phyloP scores from a whole-genome alignment of 371 early-diverging fungal genomes.

The Chytridium lagenaria region DNA sequence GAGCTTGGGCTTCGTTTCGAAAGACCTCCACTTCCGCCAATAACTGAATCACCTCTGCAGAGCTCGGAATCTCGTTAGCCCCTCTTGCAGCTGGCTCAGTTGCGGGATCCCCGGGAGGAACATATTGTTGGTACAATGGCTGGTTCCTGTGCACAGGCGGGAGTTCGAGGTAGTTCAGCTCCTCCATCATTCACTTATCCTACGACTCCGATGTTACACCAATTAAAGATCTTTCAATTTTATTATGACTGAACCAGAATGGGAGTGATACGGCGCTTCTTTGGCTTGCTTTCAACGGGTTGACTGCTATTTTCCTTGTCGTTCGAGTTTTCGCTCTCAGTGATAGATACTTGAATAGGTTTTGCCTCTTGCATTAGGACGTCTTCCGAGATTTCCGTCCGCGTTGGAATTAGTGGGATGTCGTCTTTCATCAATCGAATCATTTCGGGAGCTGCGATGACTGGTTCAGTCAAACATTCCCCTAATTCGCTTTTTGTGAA shows the following conservation, averaged over 20 bases:
- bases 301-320: not conserved
- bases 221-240: too few relatives aligned
- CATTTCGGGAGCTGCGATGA: not conserved
- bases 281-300: not conserved
- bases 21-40: conserved; percentile 8
- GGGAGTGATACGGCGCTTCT: not conserved
- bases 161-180: not conserved
- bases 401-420: not conserved
- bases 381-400: too few relatives aligned
- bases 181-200: too few relatives aligned
- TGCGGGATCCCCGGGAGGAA: not conserved
- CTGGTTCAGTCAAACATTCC: not conserved
- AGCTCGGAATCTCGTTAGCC: not conserved
- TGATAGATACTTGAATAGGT: too few relatives aligned
- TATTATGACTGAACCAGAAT: not conserved
- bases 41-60: not conserved
- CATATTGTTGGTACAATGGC: conserved; percentile 4
- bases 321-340: too few relatives aligned
- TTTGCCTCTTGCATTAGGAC: too few relatives aligned
- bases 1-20: not conserved
- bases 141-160: not conserved
- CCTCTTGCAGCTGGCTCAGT: conserved; percentile 1
- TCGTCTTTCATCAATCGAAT: not conserved
- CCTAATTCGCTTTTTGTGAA: conserved; percentile 64
- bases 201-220: too few relatives aligned